These are phyloP conservation scores for Phytophthora melonis DNA, from an alignment of 352 stramenopile genomes.

Conservation along the genomic window DNA sequence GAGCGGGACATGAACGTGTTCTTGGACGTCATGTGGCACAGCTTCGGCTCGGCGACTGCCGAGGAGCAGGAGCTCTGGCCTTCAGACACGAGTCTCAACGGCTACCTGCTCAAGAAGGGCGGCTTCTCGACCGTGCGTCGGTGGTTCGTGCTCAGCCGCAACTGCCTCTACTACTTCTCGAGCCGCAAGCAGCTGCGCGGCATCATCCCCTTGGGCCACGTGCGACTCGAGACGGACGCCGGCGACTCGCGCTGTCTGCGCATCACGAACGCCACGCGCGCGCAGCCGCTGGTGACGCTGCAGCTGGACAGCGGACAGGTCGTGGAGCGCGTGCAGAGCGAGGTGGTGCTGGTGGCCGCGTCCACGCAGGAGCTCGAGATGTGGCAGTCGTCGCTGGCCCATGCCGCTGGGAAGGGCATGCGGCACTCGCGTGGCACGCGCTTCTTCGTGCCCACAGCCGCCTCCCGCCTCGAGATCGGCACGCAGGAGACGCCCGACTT, in stretches of 20 bases:
- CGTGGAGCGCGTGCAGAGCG: conserved; percentile 77
- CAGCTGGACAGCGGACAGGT: conserved; percentile 88
- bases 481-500: conserved; percentile 83
- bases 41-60: conserved; percentile 80
- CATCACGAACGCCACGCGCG: conserved; percentile 69
- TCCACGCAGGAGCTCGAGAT: conserved; percentile 86
- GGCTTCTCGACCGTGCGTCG: conserved; percentile 83
- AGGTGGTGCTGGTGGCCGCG: conserved; percentile 79
- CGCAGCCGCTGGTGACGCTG: conserved; percentile 76
- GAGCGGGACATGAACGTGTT: conserved; percentile 91
- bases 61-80: conserved; percentile 91
- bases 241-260: conserved; percentile 64
- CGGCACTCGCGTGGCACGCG: conserved; percentile 83
- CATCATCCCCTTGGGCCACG: conserved; percentile 87
- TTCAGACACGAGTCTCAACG: conserved; percentile 89
- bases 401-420: conserved; percentile 82
- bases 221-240: conserved; percentile 74
- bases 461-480: conserved; percentile 84
- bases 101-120: conserved; percentile 85
- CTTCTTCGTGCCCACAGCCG: conserved; percentile 85
- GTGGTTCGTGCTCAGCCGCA: conserved; percentile 90
- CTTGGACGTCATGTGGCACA: conserved; percentile 90
- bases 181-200: conserved; percentile 81
- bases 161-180: conserved; percentile 91
- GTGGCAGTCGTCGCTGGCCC: conserved; percentile 88